Base-by-base conservation (phyloP, 2,329 filamentous ascomycete species). In the Pseudocercospora pini-densiflorae region DNA sequence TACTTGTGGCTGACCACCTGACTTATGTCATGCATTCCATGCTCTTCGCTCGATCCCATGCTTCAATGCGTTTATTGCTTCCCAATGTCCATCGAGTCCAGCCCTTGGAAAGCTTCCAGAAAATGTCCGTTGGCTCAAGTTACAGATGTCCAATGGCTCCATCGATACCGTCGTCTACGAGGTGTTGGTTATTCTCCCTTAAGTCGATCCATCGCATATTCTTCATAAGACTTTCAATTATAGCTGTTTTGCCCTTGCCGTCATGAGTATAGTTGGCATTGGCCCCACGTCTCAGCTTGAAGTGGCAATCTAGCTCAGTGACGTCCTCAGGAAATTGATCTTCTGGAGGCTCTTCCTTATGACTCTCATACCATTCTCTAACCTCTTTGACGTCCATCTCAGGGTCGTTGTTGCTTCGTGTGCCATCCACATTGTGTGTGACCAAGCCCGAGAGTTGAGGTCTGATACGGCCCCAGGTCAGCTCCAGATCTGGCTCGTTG, bases 101-200 rank as follows among this genome's bases (percentile, higher is more conserved):
- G 29, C 8, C 29, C 29, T 31, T 31, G 29, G 29, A 9, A 31
- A 31, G 8, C 8, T 7, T 31, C 29, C 29, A 5, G 29, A 31
- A 31, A 31, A 2, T 33, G 9, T 33, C 10, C 31, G 7, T 33
- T 33, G 31, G 5, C 12, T 33, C 9, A 14, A 33, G 31, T 8
- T 21, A 29, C 10, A 40, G 33, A 47, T 47, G 43, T 23, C 43
- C n/a, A 47, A 8, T 19, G 5, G 59, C 27, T 19, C 59, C 36
- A 21, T 66, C 59, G 1, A 62, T n/a, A 10, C 58, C 63, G 58
- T 62, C 58, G 33, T 49, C 58, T 14, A 57, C 27, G n/a, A 61
- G 47, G 23, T 57, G 61, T 7, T 55, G 47, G 24, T 61, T 43
- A 21, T n/a, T 65, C 49, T 51, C 31, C 36, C 58, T 61, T 27